Percentiles rank a stretch among this genome's conserved stretches.
phyloP scores from a whole-genome alignment of 1,139 yeast genomes.

The Eremothecium coryli region DNA sequence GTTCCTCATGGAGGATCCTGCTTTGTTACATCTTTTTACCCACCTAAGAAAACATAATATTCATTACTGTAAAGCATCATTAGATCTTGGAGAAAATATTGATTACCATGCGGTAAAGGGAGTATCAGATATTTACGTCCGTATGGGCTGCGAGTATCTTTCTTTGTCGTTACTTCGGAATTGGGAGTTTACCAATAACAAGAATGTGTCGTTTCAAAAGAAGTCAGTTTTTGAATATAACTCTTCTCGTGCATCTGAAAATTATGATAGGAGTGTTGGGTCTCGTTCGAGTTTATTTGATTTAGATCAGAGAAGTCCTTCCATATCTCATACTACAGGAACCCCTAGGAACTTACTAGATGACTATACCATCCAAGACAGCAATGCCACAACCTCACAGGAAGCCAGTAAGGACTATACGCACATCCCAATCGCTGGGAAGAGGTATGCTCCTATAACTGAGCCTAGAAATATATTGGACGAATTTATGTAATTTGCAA shows the following conservation, averaged over 20 bases:
- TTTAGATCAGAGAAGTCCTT: too few relatives aligned
- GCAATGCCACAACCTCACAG: background rate
- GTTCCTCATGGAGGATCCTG: slow-evolving; percentile 74
- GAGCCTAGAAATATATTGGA: slow-evolving; percentile 24
- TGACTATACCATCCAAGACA: slow-evolving; percentile 2
- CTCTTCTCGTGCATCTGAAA: background rate
- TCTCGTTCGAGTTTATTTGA: slow-evolving; percentile 22
- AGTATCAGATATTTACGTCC: slow-evolving; percentile 56
- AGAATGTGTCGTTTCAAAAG: slow-evolving; percentile 2
- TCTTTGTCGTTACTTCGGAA: slow-evolving; percentile 52
- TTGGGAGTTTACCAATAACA: slow-evolving; percentile 52
- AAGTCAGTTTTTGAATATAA: too few relatives aligned
- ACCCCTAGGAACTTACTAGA: slow-evolving; percentile 9
- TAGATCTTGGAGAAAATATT: slow-evolving; percentile 36
- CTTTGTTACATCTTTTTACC: slow-evolving; percentile 55
- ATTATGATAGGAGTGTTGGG: background rate
- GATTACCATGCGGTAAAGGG: slow-evolving; percentile 58
- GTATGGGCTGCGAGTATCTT: slow-evolving; percentile 89
- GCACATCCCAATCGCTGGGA: background rate
- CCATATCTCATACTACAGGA: too few relatives aligned
- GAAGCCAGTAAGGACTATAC: background rate
- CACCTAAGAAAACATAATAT: slow-evolving; percentile 46
- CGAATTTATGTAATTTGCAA: slow-evolving; percentile 24
- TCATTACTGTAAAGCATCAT: slow-evolving; percentile 42
- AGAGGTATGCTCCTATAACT: background rate